phyloP scores from a whole-genome alignment of 305 asterid genomes.

The Vinca major region DNA sequence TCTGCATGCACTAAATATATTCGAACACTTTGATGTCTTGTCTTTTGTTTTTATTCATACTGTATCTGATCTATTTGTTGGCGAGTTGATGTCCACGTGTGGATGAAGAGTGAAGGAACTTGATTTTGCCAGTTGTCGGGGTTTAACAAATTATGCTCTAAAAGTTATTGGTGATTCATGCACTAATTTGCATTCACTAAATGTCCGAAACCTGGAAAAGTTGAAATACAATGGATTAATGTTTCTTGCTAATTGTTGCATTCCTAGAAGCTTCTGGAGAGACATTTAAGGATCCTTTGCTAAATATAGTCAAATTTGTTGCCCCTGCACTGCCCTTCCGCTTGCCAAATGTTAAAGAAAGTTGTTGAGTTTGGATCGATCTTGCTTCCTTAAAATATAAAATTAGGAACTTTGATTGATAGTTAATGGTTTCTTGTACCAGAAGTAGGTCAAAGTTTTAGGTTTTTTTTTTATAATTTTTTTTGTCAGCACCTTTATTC shows the following conservation, averaged over 20 bases:
- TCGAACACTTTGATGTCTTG: constrained; percentile 52
- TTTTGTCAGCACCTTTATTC: too few relatives aligned
- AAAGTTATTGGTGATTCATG: constrained; percentile 48
- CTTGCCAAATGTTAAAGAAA: constrained; percentile 48
- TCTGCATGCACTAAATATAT: constrained; percentile 44
- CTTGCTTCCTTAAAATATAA: constrained; percentile 65
- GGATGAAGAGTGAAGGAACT: constrained; percentile 63
- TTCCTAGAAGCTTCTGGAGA: constrained; percentile 67
- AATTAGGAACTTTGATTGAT: constrained; percentile 58
- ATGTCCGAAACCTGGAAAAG: constrained; percentile 48
- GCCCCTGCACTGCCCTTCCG: constrained; percentile 54
- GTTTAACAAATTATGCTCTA: constrained; percentile 52
- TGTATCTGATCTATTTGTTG: constrained; percentile 41
- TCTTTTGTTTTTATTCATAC: too few relatives aligned
- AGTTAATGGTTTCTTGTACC: constrained; percentile 54
- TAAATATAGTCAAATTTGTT: constrained; percentile 54
- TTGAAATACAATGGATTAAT: constrained; percentile 60
- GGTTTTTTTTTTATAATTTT: too few relatives aligned
- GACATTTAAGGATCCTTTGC: constrained; percentile 50
- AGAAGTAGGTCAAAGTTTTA: constrained; percentile 67
- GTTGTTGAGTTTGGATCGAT: constrained; percentile 57
- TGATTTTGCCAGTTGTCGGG: constrained; percentile 55
- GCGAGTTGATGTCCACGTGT: constrained; percentile 29
- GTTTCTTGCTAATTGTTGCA: constrained; percentile 66
- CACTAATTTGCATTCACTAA: constrained; percentile 43